These are phyloP conservation scores for Yamadazyma epiphylla DNA, from an alignment of 1,139 yeast genomes.

Conservation along the genomic window DNA sequence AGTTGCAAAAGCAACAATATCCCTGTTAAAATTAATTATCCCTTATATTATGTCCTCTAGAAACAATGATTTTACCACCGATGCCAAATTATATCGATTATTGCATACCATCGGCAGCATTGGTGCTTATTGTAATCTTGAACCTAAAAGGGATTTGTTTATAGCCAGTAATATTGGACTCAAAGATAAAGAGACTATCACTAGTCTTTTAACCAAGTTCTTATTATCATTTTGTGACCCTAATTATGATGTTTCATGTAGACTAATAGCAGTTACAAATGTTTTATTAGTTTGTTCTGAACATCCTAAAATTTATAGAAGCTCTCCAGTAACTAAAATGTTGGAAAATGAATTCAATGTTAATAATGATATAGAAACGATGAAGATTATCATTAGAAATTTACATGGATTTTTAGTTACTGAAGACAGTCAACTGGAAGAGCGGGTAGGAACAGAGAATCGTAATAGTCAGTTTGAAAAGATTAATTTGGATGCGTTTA, in stretches of 20 bases:
- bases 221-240: conserved; percentile 46
- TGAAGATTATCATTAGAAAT: conserved; percentile 51
- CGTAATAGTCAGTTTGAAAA: conserved; percentile 24
- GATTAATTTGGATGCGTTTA: conserved; percentile 49
- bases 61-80: conserved; percentile 19
- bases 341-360: conserved; percentile 49
- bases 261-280: conserved; percentile 53
- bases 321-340: conserved; percentile 47
- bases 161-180: conserved; percentile 37
- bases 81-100: conserved; percentile 51
- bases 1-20: conserved; percentile 57
- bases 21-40: conserved; percentile 49
- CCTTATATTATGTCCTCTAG: conserved; percentile 30
- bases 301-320: conserved; percentile 60
- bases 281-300: conserved; percentile 54
- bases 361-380: conserved; percentile 27
- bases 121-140: conserved; percentile 65
- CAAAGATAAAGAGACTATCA: conserved; percentile 49
- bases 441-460: conserved; percentile 29
- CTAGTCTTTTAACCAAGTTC: conserved; percentile 53
- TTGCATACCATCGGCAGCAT: conserved; percentile 64
- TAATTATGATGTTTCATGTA: conserved; percentile 25
- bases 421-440: conserved; percentile 47
- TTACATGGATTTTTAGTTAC: conserved; percentile 50
- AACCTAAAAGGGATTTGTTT: conserved; percentile 39